Evolutionary conservation across 805 yeast species (phyloP).

Genomic region (Lipomyces orientalis): DNA sequence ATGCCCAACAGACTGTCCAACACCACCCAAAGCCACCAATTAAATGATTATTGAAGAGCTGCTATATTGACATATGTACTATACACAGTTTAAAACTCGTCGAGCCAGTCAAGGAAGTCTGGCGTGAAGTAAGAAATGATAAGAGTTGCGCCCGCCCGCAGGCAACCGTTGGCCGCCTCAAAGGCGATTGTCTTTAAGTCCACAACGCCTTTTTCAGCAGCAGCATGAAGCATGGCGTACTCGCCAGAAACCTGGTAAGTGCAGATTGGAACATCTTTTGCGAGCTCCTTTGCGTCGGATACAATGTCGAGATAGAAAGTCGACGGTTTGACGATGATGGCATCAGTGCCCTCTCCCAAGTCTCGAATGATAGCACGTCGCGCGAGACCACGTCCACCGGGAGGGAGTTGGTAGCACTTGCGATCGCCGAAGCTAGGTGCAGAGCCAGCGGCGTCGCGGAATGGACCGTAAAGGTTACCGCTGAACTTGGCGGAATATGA

Average conservation of each 20-base stretch:
- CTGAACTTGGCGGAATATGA: constrained; percentile 93
- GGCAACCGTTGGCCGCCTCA: constrained; percentile 87
- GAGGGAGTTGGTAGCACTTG: constrained; percentile 89
- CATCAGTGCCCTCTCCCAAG: constrained; percentile 91
- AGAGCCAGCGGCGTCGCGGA: constrained; percentile 96
- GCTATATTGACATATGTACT: not conserved
- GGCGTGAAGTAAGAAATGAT: constrained; percentile 94
- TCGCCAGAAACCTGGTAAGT: constrained; percentile 98
- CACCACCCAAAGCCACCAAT: no score
- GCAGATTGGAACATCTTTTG: constrained; percentile 85
- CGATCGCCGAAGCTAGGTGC: constrained; percentile 90
- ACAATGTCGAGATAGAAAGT: constrained; percentile 93
- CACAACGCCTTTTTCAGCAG: constrained; percentile 91
- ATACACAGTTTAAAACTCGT: constrained; percentile 40
- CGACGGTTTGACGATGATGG: constrained; percentile 92
- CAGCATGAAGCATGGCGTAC: constrained; percentile 97
- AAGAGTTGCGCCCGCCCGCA: constrained; percentile 94
- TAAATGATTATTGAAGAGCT: no score
- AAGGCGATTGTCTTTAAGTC: constrained; percentile 78
- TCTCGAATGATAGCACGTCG: constrained; percentile 89
- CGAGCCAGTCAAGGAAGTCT: constrained; percentile 92
- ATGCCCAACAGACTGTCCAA: no score
- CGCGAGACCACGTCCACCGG: constrained; percentile 92
- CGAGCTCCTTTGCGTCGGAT: constrained; percentile 82
- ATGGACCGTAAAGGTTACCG: constrained; percentile 93